Evolutionary conservation across 345 rosid species (phyloP).

Genomic region (Eutrema yunnanense): DNA sequence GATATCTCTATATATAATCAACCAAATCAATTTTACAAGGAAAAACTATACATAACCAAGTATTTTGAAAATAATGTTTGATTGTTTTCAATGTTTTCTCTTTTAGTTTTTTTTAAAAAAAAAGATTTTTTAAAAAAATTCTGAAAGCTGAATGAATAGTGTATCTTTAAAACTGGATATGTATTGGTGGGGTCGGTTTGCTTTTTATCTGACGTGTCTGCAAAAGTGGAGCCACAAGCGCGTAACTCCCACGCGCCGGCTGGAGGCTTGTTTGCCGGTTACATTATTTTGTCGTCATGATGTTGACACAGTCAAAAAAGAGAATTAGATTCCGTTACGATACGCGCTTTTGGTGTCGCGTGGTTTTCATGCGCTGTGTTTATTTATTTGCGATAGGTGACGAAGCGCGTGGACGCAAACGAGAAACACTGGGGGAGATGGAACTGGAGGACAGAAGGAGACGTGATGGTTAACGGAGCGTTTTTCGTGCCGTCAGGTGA

Average conservation of each 20-base stretch:
- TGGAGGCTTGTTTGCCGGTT: conserved; percentile 2
- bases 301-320: neutral
- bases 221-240: neutral
- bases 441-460: conserved; percentile 99
- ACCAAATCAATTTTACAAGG: neutral
- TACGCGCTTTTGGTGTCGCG: neutral
- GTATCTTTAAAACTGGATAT: neutral
- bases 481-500: conserved; percentile 92
- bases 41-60: neutral
- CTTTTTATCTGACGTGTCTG: neutral
- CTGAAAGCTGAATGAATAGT: neutral
- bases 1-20: neutral
- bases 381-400: conserved; percentile 45
- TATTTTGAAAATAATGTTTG: neutral
- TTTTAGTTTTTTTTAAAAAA: too few species aligned
- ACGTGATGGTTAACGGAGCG: conserved; percentile 83
- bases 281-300: conserved; percentile 1
- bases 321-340: neutral
- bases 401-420: conserved; percentile 79
- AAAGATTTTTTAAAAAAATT: neutral
- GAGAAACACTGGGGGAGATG: conserved; percentile 65
- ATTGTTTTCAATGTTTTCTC: neutral
- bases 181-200: neutral
- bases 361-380: neutral
- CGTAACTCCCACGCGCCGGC: conserved; percentile 5